Evolutionary conservation across 768 basidiomycete species (phyloP).

Genomic region (Tulasnella sp.): DNA sequence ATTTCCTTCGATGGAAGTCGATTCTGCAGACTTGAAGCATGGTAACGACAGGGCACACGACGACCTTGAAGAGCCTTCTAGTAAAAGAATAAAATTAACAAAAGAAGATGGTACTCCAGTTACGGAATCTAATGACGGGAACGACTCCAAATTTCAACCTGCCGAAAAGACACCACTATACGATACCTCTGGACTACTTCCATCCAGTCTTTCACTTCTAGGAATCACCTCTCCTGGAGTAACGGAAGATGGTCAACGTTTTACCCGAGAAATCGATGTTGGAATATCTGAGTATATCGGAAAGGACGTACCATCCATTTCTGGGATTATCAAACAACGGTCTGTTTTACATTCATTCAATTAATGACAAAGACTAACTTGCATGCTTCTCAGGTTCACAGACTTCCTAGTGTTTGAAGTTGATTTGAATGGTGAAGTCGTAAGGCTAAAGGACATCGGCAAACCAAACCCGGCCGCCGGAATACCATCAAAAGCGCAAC

Average conservation of each 20-base stretch:
- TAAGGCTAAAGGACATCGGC: slow-evolving; percentile 66
- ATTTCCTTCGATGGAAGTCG: no score
- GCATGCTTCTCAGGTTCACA: slow-evolving; percentile 54
- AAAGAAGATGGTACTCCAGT: no score
- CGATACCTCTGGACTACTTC: slow-evolving; percentile 31
- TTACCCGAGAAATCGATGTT: slow-evolving; percentile 62
- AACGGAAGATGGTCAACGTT: slow-evolving; percentile 38
- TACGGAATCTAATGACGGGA: no score
- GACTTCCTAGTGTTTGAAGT: slow-evolving; percentile 95
- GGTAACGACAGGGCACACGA: no score
- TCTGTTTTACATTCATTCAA: slow-evolving; percentile 26
- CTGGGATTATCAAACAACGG: slow-evolving; percentile 97
- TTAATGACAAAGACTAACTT: background rate
- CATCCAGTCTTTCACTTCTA: slow-evolving; percentile 39
- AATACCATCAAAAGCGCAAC: background rate
- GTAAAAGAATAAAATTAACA: no score
- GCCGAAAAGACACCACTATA: slow-evolving; percentile 5
- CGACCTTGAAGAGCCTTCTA: no score
- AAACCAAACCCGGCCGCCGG: slow-evolving; percentile 43
- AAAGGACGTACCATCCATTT: slow-evolving; percentile 52
- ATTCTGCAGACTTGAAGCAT: no score
- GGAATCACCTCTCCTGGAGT: slow-evolving; percentile 20
- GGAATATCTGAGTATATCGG: slow-evolving; percentile 83
- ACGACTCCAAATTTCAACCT: background rate
- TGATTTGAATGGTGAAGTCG: slow-evolving; percentile 60